Base-by-base conservation (phyloP, 805 yeast genomes). In the Wickerhamiella brachini region DNA sequence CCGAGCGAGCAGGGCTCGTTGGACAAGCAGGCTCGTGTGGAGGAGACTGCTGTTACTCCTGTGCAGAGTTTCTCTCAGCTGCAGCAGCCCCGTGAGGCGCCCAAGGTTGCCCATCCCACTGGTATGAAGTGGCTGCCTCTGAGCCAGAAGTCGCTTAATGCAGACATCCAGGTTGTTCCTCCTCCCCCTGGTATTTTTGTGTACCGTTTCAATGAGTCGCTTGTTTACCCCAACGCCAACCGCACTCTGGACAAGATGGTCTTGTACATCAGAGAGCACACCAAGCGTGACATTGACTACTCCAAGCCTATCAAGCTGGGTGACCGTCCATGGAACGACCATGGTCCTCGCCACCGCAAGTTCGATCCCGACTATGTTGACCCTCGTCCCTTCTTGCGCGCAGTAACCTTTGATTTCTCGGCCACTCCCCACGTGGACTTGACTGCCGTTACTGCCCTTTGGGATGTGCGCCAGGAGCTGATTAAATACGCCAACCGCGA, bases 181-280 rank as follows among this genome's bases (percentile, higher is more conserved):
- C 95, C 97, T 15, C 96, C 96, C 26, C 86, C 90, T 1, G 96
- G 97, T 34, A 88, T 89, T 17, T 59, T 88, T 52, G 95, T 89
- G 2, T 89, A 81, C 71, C 77, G 93, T 59, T 83, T 93, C 42
- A 70, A 81, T 18, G 96, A 89, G 61, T 71, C 88, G 15, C 83
- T 85, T 67, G 77, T 86, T 0, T 89, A 87, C 68, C 80, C 95
- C 41, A 89, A 89, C 63, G 75, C 83, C 45, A 79, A 95, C 0
- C 69, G 76, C 54, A 94, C 84, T 64, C 72, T 77, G 44, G 95
- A 88, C 59, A 63, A 67, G 23, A 73, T 89, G 17, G 70, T 79
- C 46, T 89, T 83, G 54, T 80, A 81, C 57, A 80, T 84, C 39
- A 80, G 79, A 63, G 65, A 68, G 44, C 51, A 62, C 9, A 85